These are phyloP conservation scores for Curvularia eragrostidis DNA, from an alignment of 2,329 filamentous ascomycete genomes.

Conservation along the genomic window DNA sequence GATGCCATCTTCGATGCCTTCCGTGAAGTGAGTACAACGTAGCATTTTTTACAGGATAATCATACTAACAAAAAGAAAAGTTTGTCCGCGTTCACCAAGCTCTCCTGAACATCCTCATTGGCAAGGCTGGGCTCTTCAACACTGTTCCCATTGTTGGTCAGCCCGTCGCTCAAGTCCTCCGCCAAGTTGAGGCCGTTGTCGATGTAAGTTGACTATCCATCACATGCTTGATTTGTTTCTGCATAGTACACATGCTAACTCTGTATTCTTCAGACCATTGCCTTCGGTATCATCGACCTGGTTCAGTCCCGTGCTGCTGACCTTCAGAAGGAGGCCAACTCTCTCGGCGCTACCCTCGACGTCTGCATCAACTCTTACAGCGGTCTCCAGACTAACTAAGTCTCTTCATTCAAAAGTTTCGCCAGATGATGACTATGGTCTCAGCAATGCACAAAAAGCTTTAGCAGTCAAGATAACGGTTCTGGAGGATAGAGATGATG, in stretches of 20 bases:
- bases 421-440: background rate
- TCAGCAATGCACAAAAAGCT: background rate
- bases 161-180: constrained; percentile 23
- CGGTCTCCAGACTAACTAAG: background rate
- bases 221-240: too few species aligned
- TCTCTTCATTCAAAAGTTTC: background rate
- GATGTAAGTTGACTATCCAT: constrained; percentile 18
- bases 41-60: too few species aligned
- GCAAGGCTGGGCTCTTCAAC: constrained; percentile 22
- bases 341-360: background rate
- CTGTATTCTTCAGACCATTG: background rate
- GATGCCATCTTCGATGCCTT: constrained; percentile 23
- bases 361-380: background rate
- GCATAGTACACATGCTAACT: background rate
- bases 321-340: background rate
- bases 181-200: constrained; percentile 21
- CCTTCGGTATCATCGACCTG: background rate
- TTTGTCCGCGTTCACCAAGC: constrained; percentile 27
- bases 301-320: constrained; percentile 4
- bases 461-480: background rate
- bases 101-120: constrained; percentile 28
- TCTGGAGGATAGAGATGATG: background rate
- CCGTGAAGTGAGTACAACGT: constrained; percentile 14
- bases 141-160: constrained; percentile 21
- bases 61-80: constrained; percentile 3